phyloP scores from a whole-genome alignment of 1,284 basidiomycete genomes.

The Austropuccinia psidii region DNA sequence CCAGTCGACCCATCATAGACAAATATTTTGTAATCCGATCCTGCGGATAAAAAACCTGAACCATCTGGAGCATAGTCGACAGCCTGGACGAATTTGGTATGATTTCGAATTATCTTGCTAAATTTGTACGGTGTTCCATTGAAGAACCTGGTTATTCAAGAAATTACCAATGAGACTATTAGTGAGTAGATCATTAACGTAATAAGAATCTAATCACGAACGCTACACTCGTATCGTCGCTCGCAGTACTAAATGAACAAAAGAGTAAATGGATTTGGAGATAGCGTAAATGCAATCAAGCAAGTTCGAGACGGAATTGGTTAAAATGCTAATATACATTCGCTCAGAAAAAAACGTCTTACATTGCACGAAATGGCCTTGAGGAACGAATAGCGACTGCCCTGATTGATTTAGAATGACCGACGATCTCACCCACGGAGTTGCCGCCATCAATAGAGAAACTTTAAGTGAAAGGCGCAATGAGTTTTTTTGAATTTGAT shows the following conservation, averaged over 20 bases:
- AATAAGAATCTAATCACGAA: no score
- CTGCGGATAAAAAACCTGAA: constrained; percentile 76
- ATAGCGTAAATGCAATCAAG: no score
- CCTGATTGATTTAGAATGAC: constrained; percentile 89
- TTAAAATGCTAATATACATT: no score
- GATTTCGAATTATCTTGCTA: constrained; percentile 68
- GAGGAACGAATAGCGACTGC: constrained; percentile 82
- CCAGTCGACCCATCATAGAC: constrained; percentile 87
- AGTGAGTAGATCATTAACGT: no score
- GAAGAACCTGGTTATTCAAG: constrained; percentile 31
- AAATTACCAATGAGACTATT: no score
- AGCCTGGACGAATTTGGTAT: constrained; percentile 90
- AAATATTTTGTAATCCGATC: constrained; percentile 79
- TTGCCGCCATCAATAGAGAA: constrained; percentile 68
- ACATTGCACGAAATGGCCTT: constrained; percentile 79
- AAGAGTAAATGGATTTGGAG: no score
- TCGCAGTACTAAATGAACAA: constrained; percentile 44
- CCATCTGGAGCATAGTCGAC: constrained; percentile 75
- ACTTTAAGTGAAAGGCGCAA: constrained; percentile 79
- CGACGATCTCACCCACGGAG: constrained; percentile 84
- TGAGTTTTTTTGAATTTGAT: constrained; percentile 44
- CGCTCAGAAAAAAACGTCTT: background rate
- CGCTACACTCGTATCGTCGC: constrained; percentile 72
- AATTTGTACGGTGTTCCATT: constrained; percentile 79
- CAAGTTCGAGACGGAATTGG: no score